These are phyloP conservation scores for Kuraishia ogatae DNA, from an alignment of 805 yeast species.

Conservation along the genomic window DNA sequence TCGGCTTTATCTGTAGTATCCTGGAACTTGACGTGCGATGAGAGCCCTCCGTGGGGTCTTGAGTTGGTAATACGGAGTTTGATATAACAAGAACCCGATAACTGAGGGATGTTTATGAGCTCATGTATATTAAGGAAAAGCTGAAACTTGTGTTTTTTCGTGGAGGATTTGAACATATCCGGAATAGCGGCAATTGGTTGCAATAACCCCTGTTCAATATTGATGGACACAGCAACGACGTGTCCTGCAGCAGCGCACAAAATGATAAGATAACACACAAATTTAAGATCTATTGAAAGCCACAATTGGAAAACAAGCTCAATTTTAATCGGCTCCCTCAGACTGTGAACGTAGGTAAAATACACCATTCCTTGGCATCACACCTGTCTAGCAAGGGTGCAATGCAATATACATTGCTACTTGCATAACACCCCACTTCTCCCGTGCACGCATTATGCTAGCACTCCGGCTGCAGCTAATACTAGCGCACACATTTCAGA, in stretches of 20 bases:
- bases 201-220: background rate
- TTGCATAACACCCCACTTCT: too few species aligned
- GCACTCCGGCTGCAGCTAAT: too few species aligned
- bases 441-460: too few species aligned
- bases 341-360: too few species aligned
- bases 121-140: constrained; percentile 54
- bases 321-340: too few species aligned
- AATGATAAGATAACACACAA: too few species aligned
- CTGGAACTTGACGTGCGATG: constrained; percentile 9
- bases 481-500: too few species aligned
- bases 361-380: too few species aligned
- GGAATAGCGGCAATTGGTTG: background rate
- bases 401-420: too few species aligned
- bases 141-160: constrained; percentile 36
- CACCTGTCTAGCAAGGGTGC: too few species aligned
- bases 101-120: constrained; percentile 77
- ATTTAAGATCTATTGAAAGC: too few species aligned
- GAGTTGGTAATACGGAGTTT: constrained; percentile 22
- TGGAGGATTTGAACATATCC: background rate
- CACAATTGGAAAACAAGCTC: too few species aligned
- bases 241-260: background rate
- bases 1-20: constrained; percentile 31
- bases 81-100: constrained; percentile 58
- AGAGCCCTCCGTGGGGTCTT: constrained; percentile 5
- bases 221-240: background rate